Percentiles rank a stretch among this genome's conserved stretches.
Conservation (phyloP, 2,329 filamentous ascomycete species). For the Penicillium sp. region DNA sequence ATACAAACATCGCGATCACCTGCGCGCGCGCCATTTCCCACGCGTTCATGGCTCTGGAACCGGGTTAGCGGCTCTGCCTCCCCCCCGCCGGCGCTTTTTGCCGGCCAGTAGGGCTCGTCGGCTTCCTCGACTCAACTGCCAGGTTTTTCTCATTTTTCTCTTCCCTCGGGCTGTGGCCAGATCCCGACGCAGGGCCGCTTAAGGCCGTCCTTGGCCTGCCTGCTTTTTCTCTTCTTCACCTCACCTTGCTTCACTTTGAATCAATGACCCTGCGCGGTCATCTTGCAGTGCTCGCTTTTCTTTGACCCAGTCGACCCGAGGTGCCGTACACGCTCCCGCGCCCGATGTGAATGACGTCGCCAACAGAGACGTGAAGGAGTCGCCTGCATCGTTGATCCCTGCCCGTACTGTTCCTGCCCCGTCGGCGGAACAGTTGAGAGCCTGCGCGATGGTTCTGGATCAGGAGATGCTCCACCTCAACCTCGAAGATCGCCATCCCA, state of each 20-base stretch:
- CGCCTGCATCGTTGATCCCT: not conserved
- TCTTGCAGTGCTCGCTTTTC: not conserved
- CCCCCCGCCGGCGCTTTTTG: conserved; percentile 14
- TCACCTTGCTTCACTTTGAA: not conserved
- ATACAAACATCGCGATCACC: too few species aligned
- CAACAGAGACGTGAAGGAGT: conserved; percentile 10
- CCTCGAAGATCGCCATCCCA: conserved; percentile 21
- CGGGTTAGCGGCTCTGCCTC: conserved; percentile 12
- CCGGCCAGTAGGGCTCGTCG: conserved; percentile 14
- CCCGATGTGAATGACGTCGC: too few species aligned
- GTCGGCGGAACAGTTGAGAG: conserved; percentile 7
- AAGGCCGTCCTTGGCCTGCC: not conserved
- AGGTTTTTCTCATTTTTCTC: not conserved
- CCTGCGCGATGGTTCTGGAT: conserved; percentile 19
- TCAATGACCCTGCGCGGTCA: not conserved
- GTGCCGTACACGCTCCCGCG: too few species aligned
- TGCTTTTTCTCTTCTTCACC: not conserved
- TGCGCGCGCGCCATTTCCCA: conserved; percentile 4
- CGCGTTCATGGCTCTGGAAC: conserved; percentile 6
- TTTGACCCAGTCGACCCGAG: too few species aligned
- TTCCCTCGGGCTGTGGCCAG: conserved; percentile 3
- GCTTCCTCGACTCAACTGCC: not conserved
- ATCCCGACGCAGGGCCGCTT: not conserved
- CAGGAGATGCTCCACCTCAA: conserved; percentile 25
- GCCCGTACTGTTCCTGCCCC: conserved; percentile 6